phyloP scores from a whole-genome alignment of 805 yeast species.

The Kodamaea neixiangensis region DNA sequence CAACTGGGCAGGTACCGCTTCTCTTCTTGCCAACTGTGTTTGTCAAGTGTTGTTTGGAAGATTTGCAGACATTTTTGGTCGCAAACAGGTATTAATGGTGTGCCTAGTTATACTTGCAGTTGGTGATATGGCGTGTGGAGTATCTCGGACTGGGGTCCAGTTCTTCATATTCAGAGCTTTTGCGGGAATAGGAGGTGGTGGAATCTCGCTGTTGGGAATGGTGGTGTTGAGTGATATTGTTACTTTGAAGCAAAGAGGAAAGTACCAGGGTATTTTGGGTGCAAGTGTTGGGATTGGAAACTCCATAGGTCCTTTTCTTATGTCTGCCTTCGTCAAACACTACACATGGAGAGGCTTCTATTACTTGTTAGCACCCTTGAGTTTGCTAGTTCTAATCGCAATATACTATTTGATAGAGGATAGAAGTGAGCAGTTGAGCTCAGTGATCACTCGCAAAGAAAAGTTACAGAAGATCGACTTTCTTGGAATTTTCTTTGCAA shows the following conservation, averaged over 20 bases:
- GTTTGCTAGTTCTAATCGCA: conserved; percentile 30
- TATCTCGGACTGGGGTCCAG: conserved; percentile 50
- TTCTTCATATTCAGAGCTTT: conserved; percentile 54
- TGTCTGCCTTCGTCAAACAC: conserved; percentile 49
- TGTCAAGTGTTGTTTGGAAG: conserved; percentile 58
- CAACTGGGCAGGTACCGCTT: conserved; percentile 61
- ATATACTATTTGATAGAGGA: conserved; percentile 39
- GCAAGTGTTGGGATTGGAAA: conserved; percentile 53
- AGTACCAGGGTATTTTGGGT: conserved; percentile 58
- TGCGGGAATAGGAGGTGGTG: conserved; percentile 60
- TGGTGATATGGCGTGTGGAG: conserved; percentile 53
- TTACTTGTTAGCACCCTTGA: conserved; percentile 47
- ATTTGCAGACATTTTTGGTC: conserved; percentile 55
- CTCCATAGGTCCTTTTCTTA: conserved; percentile 56
- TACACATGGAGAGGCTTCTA: conserved; percentile 58
- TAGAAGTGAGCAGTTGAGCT: conserved; percentile 27
- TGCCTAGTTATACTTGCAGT: conserved; percentile 41
- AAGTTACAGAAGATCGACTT: conserved; percentile 53
- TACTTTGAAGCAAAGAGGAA: conserved; percentile 54
- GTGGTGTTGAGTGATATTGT: conserved; percentile 56
- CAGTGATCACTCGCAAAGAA: conserved; percentile 30
- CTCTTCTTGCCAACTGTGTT: conserved; percentile 50
- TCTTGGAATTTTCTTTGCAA: conserved; percentile 49
- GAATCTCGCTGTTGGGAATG: conserved; percentile 51
- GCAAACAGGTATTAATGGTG: conserved; percentile 45